Percentiles rank a stretch among this genome's conserved stretches.
These are phyloP conservation scores for Opeltia flavorubescens DNA, from an alignment of 495 filamentous ascomycete genomes.

Conservation along the genomic window DNA sequence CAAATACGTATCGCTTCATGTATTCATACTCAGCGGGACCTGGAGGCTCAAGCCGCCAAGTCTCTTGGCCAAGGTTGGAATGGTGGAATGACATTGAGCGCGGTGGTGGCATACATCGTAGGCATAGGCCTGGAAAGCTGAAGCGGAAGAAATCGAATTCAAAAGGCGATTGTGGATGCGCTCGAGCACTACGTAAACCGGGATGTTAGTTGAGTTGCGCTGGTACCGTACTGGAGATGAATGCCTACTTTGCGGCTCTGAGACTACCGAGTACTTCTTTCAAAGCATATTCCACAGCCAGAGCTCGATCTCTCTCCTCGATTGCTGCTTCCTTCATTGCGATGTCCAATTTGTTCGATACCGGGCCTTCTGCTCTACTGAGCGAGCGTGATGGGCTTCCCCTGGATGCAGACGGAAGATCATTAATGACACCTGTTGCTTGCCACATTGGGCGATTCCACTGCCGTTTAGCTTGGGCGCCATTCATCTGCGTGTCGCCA, in stretches of 20 bases:
- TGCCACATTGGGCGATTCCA: conserved; percentile 61
- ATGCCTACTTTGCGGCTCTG: conserved; percentile 62
- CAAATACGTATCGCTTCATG: conserved; percentile 47
- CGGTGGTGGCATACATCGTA: conserved; percentile 66
- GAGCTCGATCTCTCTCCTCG: conserved; percentile 55
- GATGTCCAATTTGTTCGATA: conserved; percentile 14
- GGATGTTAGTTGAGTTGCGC: not conserved
- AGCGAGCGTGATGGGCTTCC: conserved; percentile 18
- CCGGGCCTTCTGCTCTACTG: conserved; percentile 10
- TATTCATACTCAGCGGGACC: conserved; percentile 55
- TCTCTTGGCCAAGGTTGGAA: conserved; percentile 51
- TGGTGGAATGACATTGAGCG: conserved; percentile 58
- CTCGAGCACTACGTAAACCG: conserved; percentile 18
- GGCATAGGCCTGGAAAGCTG: conserved; percentile 66
- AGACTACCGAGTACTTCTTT: conserved; percentile 65
- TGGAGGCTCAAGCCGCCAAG: conserved; percentile 64
- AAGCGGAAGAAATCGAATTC: conserved; percentile 71
- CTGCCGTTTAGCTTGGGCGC: conserved; percentile 33
- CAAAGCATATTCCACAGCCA: conserved; percentile 72
- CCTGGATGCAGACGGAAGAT: conserved; percentile 39
- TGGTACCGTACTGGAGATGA: conserved; percentile 4
- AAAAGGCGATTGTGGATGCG: conserved; percentile 44
- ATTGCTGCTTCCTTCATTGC: conserved; percentile 18
- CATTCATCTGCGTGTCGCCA: conserved; percentile 20
- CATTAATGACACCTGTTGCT: conserved; percentile 68